These are phyloP conservation scores for Wickerhamiella occidentalis DNA, from an alignment of 805 yeast species.

Conservation along the genomic window DNA sequence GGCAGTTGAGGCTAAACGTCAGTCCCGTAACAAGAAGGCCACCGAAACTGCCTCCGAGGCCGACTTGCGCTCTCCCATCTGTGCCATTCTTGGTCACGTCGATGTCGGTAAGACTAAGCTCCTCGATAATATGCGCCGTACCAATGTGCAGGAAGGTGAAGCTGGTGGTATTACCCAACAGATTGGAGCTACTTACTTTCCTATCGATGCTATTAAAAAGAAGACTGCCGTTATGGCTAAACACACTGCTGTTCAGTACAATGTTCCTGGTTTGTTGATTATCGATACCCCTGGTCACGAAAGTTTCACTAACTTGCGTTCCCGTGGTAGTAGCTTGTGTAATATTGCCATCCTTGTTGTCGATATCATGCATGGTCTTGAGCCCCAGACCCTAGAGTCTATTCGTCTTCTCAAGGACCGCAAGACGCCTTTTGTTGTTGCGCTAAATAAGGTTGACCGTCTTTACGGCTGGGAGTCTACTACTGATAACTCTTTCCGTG, in stretches of 20 bases:
- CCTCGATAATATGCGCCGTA: constrained; percentile 93
- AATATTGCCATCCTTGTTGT: constrained; percentile 97
- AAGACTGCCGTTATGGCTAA: constrained; percentile 87
- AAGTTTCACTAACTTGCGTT: constrained; percentile 91
- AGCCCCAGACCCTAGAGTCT: constrained; percentile 94
- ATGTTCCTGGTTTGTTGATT: constrained; percentile 92
- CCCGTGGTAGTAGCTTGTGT: constrained; percentile 98
- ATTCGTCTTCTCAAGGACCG: constrained; percentile 84
- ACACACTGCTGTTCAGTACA: constrained; percentile 66
- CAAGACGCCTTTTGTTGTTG: constrained; percentile 96
- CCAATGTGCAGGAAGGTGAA: constrained; percentile 99
- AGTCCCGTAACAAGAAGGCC: constrained; percentile 29
- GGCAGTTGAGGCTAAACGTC: constrained; percentile 32
- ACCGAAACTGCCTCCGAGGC: constrained; percentile 30
- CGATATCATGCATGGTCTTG: constrained; percentile 98
- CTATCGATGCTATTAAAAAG: constrained; percentile 81
- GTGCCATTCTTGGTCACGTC: constrained; percentile 98
- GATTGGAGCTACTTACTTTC: constrained; percentile 99
- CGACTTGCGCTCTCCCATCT: constrained; percentile 93
- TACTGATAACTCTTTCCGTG: constrained; percentile 94
- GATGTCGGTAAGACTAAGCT: constrained; percentile 99
- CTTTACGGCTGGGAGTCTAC: constrained; percentile 83
- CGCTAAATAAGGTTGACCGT: constrained; percentile 95
- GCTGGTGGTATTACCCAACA: constrained; percentile 99
- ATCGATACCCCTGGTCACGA: constrained; percentile 99